Base-by-base conservation (phyloP, 768 basidiomycete species). In the Russula earlei region DNA sequence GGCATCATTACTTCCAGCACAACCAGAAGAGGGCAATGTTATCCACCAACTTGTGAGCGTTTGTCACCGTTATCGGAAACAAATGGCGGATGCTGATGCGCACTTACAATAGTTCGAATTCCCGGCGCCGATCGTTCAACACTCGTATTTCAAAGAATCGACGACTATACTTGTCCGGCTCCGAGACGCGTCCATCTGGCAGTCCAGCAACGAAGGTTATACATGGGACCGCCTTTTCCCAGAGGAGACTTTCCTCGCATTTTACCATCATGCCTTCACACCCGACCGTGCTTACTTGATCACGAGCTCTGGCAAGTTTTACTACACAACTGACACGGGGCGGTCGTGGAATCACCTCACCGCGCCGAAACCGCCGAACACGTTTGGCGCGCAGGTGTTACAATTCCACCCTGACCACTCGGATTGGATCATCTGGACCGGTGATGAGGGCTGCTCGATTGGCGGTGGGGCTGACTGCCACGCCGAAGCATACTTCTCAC, bases 201-300 rank as follows among this genome's bases (percentile, higher is more conserved):
- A 97, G 72, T 96, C 92, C 1, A 82, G 81, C 64, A 97, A 93
- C 66, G 94, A 99, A 69, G 96, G 95, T 1, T 92, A 91, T 69
- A 83, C 83, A 0, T 99, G 95, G 94, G 76, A 77, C 41, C 83
- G 82, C 56, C 75, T 84, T 14, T 71, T 68, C 65, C 76, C 80
- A 0, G 74, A 72, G 1, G 75, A 84, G 56, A 78, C 75, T 15
- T 87, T 97, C 74, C 71, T 96, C 34, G 83, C 78, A 0, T 87
- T 97, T 70, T 87, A 87, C 64, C 88, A 94, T 73, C 95, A 99
- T 74, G 71, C 77, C 31, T 87, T 86, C 71, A 69, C 80, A 19
- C 62, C 76, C 46, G 90, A 90, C 58, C 87, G 94, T 11, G 95
- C 93, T 3, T 98, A 89, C 71, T 82, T 98, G 60, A 80, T 98